These are phyloP conservation scores for Hypomyces rosellus DNA, from an alignment of 2,329 filamentous ascomycete species.

Conservation along the genomic window DNA sequence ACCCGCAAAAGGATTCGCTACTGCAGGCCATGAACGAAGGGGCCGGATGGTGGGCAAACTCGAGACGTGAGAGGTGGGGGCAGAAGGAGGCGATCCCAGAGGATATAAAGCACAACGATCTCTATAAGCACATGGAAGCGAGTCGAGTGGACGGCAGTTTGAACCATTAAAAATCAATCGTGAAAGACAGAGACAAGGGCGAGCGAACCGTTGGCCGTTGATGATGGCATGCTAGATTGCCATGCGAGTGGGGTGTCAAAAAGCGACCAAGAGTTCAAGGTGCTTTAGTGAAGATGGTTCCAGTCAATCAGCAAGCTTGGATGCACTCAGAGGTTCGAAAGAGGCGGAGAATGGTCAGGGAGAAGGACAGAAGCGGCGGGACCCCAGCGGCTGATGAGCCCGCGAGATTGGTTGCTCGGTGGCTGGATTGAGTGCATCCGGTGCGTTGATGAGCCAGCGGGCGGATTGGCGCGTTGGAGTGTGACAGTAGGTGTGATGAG, in stretches of 20 bases:
- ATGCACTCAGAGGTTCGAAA: slow-evolving; percentile 11
- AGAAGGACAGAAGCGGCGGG: slow-evolving; percentile 11
- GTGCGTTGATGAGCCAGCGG: slow-evolving; percentile 12
- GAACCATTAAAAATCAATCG: neutral
- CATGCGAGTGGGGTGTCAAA: slow-evolving; percentile 21
- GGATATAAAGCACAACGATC: slow-evolving; percentile 9
- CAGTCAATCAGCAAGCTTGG: slow-evolving; percentile 18
- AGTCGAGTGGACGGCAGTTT: neutral
- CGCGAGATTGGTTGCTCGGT: slow-evolving; percentile 47
- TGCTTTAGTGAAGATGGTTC: slow-evolving; percentile 2
- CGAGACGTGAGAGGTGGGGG: slow-evolving; percentile 5
- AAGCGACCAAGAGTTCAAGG: neutral
- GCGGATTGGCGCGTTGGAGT: slow-evolving; percentile 13
- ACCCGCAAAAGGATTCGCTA: slow-evolving; percentile 4
- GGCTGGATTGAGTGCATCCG: neutral
- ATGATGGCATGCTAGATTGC: slow-evolving; percentile 22
- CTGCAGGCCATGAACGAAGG: slow-evolving; percentile 11
- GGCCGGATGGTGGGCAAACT: slow-evolving; percentile 7
- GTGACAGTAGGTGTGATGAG: slow-evolving; percentile 13
- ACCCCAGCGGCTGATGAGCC: slow-evolving; percentile 39
- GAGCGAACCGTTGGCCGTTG: slow-evolving; percentile 1
- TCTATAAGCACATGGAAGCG: neutral
- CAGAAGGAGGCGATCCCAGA: slow-evolving; percentile 6
- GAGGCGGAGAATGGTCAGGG: slow-evolving; percentile 3
- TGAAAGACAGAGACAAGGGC: neutral